These are phyloP conservation scores for Achaetomiella virescens DNA, from an alignment of 495 filamentous ascomycete species.

Conservation along the genomic window DNA sequence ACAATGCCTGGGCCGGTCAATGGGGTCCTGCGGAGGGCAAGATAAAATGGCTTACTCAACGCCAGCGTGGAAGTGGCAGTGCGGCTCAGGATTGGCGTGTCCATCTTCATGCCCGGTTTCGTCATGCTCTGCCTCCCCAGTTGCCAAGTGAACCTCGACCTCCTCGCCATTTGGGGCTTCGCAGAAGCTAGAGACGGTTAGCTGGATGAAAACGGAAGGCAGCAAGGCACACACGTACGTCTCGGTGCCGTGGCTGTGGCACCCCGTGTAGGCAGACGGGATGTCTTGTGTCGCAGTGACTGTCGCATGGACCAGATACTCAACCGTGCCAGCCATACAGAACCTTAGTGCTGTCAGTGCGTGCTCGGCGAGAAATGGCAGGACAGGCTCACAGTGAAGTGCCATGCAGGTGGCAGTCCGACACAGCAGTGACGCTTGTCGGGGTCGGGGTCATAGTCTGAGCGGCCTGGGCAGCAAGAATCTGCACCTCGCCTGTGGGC, in stretches of 20 bases:
- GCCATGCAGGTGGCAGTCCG: conserved; percentile 15
- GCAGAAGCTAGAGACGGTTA: conserved; percentile 29
- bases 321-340: conserved; percentile 16
- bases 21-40: background rate
- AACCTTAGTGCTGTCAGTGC: background rate
- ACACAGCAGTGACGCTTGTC: conserved; percentile 11
- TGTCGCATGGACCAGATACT: conserved; percentile 15
- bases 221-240: conserved; percentile 3
- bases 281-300: conserved; percentile 18
- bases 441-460: conserved; percentile 5
- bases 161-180: conserved; percentile 39
- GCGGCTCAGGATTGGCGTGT: conserved; percentile 1
- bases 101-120: conserved; percentile 14
- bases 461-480: conserved; percentile 5
- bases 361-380: no score
- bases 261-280: conserved; percentile 18
- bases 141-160: conserved; percentile 10
- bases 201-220: background rate
- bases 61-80: conserved; percentile 62
- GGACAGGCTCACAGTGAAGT: conserved; percentile 4
- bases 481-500: conserved; percentile 8
- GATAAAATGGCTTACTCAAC: conserved; percentile 44
- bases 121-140: conserved; percentile 22
- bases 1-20: conserved; percentile 38
- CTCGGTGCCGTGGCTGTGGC: conserved; percentile 19